Conservation (phyloP, 1,139 yeast species). For the Magnusiomyces sp. region DNA sequence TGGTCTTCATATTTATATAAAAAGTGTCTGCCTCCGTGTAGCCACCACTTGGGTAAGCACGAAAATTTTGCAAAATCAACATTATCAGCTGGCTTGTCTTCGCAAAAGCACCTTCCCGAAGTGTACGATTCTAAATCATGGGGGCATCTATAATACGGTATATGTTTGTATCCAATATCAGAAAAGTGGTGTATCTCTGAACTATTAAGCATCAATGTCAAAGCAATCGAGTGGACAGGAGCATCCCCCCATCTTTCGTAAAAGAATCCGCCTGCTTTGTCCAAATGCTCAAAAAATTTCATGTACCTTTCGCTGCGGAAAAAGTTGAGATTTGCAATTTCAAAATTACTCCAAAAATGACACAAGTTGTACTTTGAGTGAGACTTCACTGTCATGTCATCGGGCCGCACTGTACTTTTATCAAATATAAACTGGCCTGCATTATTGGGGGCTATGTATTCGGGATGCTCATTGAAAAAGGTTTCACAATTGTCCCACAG, state of each 20-base stretch:
- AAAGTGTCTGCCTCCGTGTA: conserved; percentile 35
- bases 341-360: conserved; percentile 95
- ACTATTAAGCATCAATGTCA: conserved; percentile 56
- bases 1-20: conserved; percentile 25
- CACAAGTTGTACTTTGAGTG: conserved; percentile 67
- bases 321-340: conserved; percentile 72
- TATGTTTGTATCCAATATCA: conserved; percentile 78
- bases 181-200: conserved; percentile 78
- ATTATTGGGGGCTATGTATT: conserved; percentile 58
- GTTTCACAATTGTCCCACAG: conserved; percentile 69
- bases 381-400: conserved; percentile 33
- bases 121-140: conserved; percentile 40
- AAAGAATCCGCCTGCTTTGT: conserved; percentile 72
- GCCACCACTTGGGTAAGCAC: conserved; percentile 86
- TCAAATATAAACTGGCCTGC: conserved; percentile 65
- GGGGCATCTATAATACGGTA: conserved; percentile 82
- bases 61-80: conserved; percentile 58
- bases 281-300: conserved; percentile 61
- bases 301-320: conserved; percentile 65
- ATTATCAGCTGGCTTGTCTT: conserved; percentile 35
- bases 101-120: conserved; percentile 63
- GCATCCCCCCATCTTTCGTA: conserved; percentile 97
- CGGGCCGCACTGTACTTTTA: conserved; percentile 30
- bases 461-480: conserved; percentile 53
- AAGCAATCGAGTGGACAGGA: conserved; percentile 84